phyloP scores from a whole-genome alignment of 371 early-diverging fungal genomes.

The Capillidium rhysosporum region DNA sequence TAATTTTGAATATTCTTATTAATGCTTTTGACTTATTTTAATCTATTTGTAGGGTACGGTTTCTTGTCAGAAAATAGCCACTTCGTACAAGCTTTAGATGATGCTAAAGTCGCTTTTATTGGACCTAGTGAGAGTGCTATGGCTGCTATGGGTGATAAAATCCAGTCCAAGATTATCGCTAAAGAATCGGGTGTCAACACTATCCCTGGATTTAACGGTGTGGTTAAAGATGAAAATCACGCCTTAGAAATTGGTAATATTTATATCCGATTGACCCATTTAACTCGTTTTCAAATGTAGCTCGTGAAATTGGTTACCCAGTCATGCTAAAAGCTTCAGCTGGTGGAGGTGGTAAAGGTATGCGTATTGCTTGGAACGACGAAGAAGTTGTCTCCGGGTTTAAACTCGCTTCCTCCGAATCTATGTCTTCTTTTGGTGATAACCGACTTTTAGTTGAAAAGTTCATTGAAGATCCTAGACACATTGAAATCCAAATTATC shows the following conservation, averaged over 20 bases:
- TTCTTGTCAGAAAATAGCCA: slow-evolving; percentile 64
- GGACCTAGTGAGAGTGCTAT: slow-evolving; percentile 62
- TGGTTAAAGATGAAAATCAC: slow-evolving; percentile 42
- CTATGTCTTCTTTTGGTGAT: slow-evolving; percentile 75
- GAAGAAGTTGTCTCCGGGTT: slow-evolving; percentile 54
- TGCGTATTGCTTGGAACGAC: slow-evolving; percentile 51
- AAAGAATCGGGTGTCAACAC: slow-evolving; percentile 60
- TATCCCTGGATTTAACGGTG: slow-evolving; percentile 84
- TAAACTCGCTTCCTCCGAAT: slow-evolving; percentile 67
- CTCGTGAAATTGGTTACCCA: slow-evolving; percentile 46
- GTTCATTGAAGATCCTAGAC: slow-evolving; percentile 75
- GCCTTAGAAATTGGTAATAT: slow-evolving; percentile 37
- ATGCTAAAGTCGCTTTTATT: slow-evolving; percentile 50
- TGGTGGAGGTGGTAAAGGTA: slow-evolving; percentile 88
- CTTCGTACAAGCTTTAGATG: slow-evolving; percentile 46
- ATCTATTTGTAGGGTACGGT: slow-evolving; percentile 47
- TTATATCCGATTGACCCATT: neutral
- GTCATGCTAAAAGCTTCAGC: slow-evolving; percentile 77
- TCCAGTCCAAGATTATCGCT: slow-evolving; percentile 69
- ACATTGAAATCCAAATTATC: slow-evolving; percentile 67
- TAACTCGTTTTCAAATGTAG: slow-evolving; percentile 8
- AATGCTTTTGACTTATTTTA: neutral
- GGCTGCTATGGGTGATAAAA: slow-evolving; percentile 88
- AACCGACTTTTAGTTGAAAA: slow-evolving; percentile 79
- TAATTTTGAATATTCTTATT: slow-evolving; percentile 5